Base-by-base conservation (phyloP, 2,329 filamentous ascomycete genomes). In the Penicillium sp. region DNA sequence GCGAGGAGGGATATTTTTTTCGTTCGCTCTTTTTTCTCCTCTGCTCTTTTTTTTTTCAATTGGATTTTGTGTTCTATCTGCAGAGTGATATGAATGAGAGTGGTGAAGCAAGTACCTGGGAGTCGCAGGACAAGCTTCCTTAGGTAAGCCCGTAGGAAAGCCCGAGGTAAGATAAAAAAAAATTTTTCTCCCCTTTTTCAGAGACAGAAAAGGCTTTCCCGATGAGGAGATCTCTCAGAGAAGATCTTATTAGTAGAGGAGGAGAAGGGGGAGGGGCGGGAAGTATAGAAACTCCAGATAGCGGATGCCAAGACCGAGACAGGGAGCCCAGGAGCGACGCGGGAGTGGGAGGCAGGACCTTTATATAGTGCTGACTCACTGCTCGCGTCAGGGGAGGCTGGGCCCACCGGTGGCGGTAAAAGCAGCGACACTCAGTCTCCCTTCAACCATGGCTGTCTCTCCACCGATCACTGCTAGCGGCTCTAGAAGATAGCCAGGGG, bases 311-410 rank as follows among this genome's bases (percentile, higher is more conserved):
- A 69, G 66, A 69, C 65, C 66, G 63, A 59, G 54, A 64, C 61
- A 56, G 61, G 55, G 65, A 63, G 59, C 59, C 55, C 55, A 59
- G 55, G 48, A 52, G 50, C 43, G 46, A 41, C 46, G 36, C 50
- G 56, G 57, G 64, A 57, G 64, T 60, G 67, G 67, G 66, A 66
- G 65, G 62, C 59, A 63, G 62, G 59, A 54, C 55, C 65, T 62
- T 69, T 69, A 66, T 68, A 69, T 69, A 69, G 63, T 59, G 59
- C 58, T 63, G 65, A 66, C 49, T 64, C 60, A 66, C 55, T 53
- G 57, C 52, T 49, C 45, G 54, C 49, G 52, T 54, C 65, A 63
- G 65, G 62, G 66, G 65, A 64, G 62, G 62, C 62, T 66, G 64
- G 64, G 59, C 61, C 62, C 43, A 54, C 50, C 52, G 60, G 57